Evolutionary conservation across 2,329 filamentous ascomycete species (phyloP).

Genomic region (Elsinoe necatrix): DNA sequence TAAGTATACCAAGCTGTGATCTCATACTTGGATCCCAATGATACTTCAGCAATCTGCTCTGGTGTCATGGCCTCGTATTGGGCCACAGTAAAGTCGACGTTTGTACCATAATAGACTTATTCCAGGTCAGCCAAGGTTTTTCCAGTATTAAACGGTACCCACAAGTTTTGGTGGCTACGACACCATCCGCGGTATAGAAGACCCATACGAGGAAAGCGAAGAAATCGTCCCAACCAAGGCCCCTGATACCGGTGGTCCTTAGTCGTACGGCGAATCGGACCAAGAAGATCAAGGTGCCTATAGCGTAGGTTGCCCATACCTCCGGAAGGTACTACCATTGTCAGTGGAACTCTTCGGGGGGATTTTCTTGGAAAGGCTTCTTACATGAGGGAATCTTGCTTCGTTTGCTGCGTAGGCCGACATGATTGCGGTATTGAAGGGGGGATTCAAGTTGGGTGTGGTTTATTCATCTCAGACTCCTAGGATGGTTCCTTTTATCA

Average conservation of each 20-base stretch:
- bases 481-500: neutral
- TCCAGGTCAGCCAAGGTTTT: neutral
- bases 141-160: neutral
- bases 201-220: conserved; percentile 29
- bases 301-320: neutral
- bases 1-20: conserved; percentile 34
- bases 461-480: neutral
- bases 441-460: neutral
- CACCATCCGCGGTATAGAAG: conserved; percentile 30
- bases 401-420: neutral
- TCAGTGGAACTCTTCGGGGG: neutral
- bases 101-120: conserved; percentile 24
- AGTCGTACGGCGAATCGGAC: conserved; percentile 30
- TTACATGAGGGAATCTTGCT: neutral
- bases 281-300: conserved; percentile 22
- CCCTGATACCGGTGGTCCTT: conserved; percentile 30
- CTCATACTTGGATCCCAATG: conserved; percentile 30
- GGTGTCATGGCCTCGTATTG: conserved; percentile 22
- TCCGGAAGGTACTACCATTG: neutral
- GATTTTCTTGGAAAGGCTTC: neutral
- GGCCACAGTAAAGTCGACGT: conserved; percentile 23
- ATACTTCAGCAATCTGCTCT: conserved; percentile 24
- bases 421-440: neutral
- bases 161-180: conserved; percentile 27
- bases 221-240: conserved; percentile 34